These are phyloP conservation scores for Plectosphaerella sp. DNA, from an alignment of 2,329 filamentous ascomycete genomes.

Conservation along the genomic window DNA sequence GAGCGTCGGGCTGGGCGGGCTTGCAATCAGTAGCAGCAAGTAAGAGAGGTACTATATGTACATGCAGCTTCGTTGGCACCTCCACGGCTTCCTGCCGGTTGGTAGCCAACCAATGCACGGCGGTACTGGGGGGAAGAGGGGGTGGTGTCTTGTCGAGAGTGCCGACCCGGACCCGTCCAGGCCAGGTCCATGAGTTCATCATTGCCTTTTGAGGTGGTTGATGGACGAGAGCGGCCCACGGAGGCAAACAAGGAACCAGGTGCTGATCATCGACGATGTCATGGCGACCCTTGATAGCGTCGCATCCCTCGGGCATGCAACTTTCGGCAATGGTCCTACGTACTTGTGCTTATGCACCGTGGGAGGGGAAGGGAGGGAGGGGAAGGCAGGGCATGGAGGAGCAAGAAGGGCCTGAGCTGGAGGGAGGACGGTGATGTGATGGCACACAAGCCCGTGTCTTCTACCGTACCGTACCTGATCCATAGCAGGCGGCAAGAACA, in stretches of 20 bases:
- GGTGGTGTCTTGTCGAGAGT: neutral
- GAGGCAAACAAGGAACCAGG: neutral
- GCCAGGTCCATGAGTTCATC: neutral
- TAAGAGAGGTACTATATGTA: neutral
- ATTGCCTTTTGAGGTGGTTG: too few species aligned
- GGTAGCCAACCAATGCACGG: neutral
- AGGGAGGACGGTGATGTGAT: too few species aligned
- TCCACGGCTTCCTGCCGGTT: slow-evolving; percentile 2
- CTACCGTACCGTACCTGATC: too few species aligned
- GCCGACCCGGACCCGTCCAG: neutral
- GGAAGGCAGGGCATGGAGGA: too few species aligned
- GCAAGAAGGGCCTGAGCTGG: too few species aligned
- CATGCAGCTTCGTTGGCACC: neutral
- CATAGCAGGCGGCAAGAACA: too few species aligned
- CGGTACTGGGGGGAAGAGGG: neutral
- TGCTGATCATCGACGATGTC: neutral
- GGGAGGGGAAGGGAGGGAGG: too few species aligned
- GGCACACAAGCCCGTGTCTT: too few species aligned
- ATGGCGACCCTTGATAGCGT: neutral
- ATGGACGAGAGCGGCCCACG: neutral
- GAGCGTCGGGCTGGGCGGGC: neutral
- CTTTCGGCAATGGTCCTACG: neutral
- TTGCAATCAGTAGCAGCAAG: too few species aligned
- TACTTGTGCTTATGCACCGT: too few species aligned
- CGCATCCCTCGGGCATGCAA: neutral